Evolutionary conservation across 148 eudicot species (phyloP).

Genomic region (Pharnaceum exiguum): DNA sequence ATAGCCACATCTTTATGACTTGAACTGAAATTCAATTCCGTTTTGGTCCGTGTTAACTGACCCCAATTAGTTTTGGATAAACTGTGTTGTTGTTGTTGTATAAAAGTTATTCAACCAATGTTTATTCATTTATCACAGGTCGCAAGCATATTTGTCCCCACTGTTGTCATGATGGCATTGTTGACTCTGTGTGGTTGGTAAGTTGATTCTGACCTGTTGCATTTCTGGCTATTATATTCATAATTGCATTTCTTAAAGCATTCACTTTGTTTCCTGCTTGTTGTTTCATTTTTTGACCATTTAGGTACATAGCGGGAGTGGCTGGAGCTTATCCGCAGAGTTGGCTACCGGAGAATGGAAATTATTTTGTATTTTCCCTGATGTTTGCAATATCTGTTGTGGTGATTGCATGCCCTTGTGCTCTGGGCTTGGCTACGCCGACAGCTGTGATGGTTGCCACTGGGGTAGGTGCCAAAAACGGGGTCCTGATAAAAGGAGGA

Average conservation of each 20-base stretch:
- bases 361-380: conserved; percentile 82
- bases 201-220: conserved; percentile 15
- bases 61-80: too few relatives aligned
- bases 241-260: background rate
- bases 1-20: too few relatives aligned
- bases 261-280: background rate
- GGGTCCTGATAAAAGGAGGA: conserved; percentile 94
- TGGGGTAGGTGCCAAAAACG: conserved; percentile 94
- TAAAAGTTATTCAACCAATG: background rate
- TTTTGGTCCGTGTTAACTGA: too few relatives aligned
- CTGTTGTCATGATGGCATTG: conserved; percentile 66
- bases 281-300: background rate
- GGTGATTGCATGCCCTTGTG: conserved; percentile 97
- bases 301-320: conserved; percentile 78
- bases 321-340: conserved; percentile 60
- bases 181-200: conserved; percentile 85
- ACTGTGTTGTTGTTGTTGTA: too few relatives aligned
- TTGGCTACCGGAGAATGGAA: conserved; percentile 87
- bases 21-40: too few relatives aligned
- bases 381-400: conserved; percentile 97
- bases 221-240: conserved; percentile 4
- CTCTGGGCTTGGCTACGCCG: conserved; percentile 97
- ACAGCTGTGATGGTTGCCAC: conserved; percentile 99
- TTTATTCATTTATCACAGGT: conserved; percentile 43
- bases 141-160: conserved; percentile 94